A percentile compares a stretch with the other conserved stretches of the same genome.
phyloP scores from a whole-genome alignment of 768 basidiomycete genomes.

The Chalciporus pseudorubinellus region DNA sequence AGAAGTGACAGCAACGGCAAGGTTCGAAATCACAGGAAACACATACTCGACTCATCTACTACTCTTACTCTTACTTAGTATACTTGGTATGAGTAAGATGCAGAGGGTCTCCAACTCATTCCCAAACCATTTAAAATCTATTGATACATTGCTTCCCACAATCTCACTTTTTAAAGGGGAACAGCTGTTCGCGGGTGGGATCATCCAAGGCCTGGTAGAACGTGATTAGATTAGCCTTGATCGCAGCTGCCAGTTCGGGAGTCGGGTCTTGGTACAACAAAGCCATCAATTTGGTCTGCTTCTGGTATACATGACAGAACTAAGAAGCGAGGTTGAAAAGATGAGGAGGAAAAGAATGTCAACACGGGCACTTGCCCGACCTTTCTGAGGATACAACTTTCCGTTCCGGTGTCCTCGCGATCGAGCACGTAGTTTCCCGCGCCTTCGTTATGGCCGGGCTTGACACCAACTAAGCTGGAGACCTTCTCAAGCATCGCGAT shows the following conservation, averaged over 20 bases:
- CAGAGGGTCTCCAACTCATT: too few relatives aligned
- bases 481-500: not conserved
- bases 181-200: not conserved
- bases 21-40: too few relatives aligned
- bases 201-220: not conserved
- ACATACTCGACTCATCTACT: too few relatives aligned
- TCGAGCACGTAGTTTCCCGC: conserved; percentile 10
- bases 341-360: too few relatives aligned
- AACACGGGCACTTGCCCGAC: too few relatives aligned
- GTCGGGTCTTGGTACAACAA: not conserved
- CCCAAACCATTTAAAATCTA: too few relatives aligned
- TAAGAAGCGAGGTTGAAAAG: too few relatives aligned
- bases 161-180: not conserved
- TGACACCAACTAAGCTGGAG: not conserved
- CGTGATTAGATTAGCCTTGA: not conserved
- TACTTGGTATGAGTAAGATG: too few relatives aligned
- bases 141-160: too few relatives aligned
- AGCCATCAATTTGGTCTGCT: not conserved
- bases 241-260: not conserved
- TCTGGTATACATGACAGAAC: not conserved
- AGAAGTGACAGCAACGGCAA: too few relatives aligned
- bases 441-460: conserved; percentile 18
- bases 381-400: too few relatives aligned
- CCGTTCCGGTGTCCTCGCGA: not conserved
- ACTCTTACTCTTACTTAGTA: too few relatives aligned